phyloP scores from a whole-genome alignment of 2,329 filamentous ascomycete genomes.

The Hypoxylon sp. region DNA sequence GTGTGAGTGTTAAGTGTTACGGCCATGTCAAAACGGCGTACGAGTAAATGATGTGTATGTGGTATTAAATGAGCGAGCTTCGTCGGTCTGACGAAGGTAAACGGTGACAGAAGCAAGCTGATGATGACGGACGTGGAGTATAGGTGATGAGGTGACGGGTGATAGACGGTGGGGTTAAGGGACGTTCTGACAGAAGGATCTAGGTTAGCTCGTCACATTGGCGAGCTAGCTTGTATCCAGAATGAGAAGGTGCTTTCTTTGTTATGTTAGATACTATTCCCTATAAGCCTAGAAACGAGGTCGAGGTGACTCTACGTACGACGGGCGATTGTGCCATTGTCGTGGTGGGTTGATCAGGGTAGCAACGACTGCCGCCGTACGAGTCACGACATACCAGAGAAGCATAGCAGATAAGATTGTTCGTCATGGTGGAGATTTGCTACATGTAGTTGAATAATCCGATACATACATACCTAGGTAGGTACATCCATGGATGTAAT shows the following conservation, averaged over 20 bases:
- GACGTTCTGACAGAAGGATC: constrained; percentile 26
- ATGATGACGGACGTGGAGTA: neutral
- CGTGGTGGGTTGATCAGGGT: constrained; percentile 16
- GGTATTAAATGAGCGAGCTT: constrained; percentile 10
- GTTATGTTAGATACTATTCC: neutral
- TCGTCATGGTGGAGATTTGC: neutral
- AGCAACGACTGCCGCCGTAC: neutral
- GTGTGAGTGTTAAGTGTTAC: constrained; percentile 22
- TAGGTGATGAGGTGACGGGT: constrained; percentile 14
- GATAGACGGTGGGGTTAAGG: constrained; percentile 10
- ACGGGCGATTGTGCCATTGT: neutral
- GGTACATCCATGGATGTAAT: no score
- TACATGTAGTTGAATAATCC: neutral
- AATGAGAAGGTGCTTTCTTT: constrained; percentile 36
- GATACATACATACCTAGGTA: neutral
- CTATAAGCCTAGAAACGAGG: constrained; percentile 9
- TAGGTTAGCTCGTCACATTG: constrained; percentile 29
- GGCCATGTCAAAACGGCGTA: constrained; percentile 12
- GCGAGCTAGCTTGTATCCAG: constrained; percentile 23
- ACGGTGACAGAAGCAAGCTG: constrained; percentile 4
- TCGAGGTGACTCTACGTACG: constrained; percentile 1
- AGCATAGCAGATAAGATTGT: neutral
- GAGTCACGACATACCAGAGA: neutral
- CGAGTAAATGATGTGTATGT: neutral
- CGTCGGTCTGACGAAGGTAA: constrained; percentile 27